These are phyloP conservation scores for Sugiyamaella castrensis DNA, from an alignment of 1,139 yeast genomes.

Conservation along the genomic window DNA sequence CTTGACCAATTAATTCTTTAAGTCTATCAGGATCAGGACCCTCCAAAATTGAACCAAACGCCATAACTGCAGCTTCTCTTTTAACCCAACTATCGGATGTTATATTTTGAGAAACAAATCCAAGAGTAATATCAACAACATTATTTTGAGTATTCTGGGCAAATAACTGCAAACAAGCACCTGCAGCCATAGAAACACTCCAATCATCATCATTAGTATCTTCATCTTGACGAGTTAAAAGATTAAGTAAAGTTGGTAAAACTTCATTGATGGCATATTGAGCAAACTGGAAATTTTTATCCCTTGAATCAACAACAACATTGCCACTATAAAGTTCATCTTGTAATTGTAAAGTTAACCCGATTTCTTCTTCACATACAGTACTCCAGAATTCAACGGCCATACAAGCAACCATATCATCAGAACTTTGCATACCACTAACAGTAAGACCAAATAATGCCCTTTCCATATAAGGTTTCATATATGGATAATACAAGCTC, in stretches of 20 bases:
- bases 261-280: slow-evolving; percentile 78
- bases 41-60: slow-evolving; percentile 93
- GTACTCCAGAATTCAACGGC: slow-evolving; percentile 99
- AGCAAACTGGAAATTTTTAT: slow-evolving; percentile 63
- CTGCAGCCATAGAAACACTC: slow-evolving; percentile 99
- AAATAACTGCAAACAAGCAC: slow-evolving; percentile 90
- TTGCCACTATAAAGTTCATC: slow-evolving; percentile 35
- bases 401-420: slow-evolving; percentile 93
- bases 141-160: slow-evolving; percentile 87
- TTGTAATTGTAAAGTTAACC: slow-evolving; percentile 58
- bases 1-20: slow-evolving; percentile 67
- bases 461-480: slow-evolving; percentile 96
- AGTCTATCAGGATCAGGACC: slow-evolving; percentile 84
- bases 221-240: slow-evolving; percentile 83
- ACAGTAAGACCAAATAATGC: slow-evolving; percentile 90
- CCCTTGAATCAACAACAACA: slow-evolving; percentile 9
- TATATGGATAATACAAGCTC: slow-evolving; percentile 81
- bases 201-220: slow-evolving; percentile 85
- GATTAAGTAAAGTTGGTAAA: slow-evolving; percentile 75
- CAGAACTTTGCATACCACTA: slow-evolving; percentile 81
- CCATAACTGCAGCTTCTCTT: slow-evolving; percentile 98
- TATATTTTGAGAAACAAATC: slow-evolving; percentile 76
- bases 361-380: slow-evolving; percentile 93
- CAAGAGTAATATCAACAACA: slow-evolving; percentile 79
- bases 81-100: slow-evolving; percentile 67